Evolutionary conservation across 2,329 filamentous ascomycete genomes (phyloP).

Genomic region (Iodosphaeria phyllophila): DNA sequence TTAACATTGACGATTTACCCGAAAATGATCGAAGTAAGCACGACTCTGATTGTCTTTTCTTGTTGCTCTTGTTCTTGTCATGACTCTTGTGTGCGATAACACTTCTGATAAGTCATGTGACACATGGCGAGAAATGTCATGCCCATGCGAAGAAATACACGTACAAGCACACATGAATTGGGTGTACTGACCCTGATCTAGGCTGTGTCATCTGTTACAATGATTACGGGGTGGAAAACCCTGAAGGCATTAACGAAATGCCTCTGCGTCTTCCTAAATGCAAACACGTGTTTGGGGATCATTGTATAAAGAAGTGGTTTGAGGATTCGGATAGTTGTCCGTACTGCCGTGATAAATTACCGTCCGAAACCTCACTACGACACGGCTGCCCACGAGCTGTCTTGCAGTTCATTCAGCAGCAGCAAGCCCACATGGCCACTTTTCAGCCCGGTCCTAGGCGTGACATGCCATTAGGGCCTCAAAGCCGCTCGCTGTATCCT

Average conservation of each 20-base stretch:
- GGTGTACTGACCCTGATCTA: constrained; percentile 15
- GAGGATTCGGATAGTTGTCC: constrained; percentile 43
- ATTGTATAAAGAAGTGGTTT: constrained; percentile 48
- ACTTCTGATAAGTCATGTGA: not conserved
- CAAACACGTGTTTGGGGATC: constrained; percentile 44
- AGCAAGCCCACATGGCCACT: constrained; percentile 8
- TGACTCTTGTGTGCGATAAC: no score
- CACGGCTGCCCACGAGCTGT: constrained; percentile 7
- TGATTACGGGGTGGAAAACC: constrained; percentile 35
- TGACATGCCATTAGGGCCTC: no score
- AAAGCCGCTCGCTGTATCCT: no score
- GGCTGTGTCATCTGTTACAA: constrained; percentile 48
- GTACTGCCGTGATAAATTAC: constrained; percentile 43
- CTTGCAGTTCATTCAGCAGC: constrained; percentile 10
- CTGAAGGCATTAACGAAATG: constrained; percentile 36
- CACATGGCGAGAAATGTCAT: no score
- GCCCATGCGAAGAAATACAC: no score
- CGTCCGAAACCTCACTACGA: constrained; percentile 21
- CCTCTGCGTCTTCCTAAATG: constrained; percentile 41
- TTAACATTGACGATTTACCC: constrained; percentile 23
- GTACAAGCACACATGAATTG: no score
- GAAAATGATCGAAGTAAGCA: constrained; percentile 29
- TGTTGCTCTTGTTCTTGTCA: no score
- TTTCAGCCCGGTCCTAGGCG: no score
- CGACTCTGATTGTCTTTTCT: constrained; percentile 1